Evolutionary conservation across 805 yeast genomes (phyloP).

Genomic region (Starmerella etchellsii): DNA sequence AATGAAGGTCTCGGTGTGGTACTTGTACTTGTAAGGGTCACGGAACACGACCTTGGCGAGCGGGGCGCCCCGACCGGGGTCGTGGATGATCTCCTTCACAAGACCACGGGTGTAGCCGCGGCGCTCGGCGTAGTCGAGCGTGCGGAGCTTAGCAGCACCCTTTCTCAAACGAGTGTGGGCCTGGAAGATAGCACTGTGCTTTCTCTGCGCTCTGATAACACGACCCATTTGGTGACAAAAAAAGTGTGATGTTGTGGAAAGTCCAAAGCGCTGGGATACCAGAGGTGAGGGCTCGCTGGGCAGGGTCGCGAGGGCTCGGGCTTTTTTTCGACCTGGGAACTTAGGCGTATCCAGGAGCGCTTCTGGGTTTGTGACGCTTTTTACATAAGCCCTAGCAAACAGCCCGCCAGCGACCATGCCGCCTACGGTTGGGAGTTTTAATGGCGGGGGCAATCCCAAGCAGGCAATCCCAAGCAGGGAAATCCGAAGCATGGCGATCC

Average conservation of each 20-base stretch:
- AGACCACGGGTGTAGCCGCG: conserved; percentile 99
- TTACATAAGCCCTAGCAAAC: conserved; percentile 2
- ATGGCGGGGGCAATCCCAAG: too few species aligned
- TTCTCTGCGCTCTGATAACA: conserved; percentile 99
- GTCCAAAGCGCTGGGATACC: conserved; percentile 1
- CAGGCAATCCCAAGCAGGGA: too few species aligned
- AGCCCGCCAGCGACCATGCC: too few species aligned
- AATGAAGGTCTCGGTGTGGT: conserved; percentile 96
- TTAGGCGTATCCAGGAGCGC: too few species aligned
- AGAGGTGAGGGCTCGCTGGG: conserved; percentile 3
- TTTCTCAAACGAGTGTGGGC: conserved; percentile 99
- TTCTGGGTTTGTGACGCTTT: not conserved
- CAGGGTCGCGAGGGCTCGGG: not conserved
- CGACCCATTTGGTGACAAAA: conserved; percentile 22
- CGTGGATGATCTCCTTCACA: conserved; percentile 97
- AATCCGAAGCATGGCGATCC: too few species aligned
- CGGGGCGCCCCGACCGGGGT: conserved; percentile 99
- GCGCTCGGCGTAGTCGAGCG: conserved; percentile 97
- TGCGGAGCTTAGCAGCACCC: conserved; percentile 99
- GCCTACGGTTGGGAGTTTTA: too few species aligned
- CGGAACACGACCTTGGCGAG: conserved; percentile 98
- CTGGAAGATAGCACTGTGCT: conserved; percentile 94
- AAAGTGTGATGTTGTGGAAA: conserved; percentile 14
- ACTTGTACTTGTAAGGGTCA: conserved; percentile 97
- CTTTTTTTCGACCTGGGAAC: too few species aligned